Percentiles rank a stretch among this genome's conserved stretches.
These are phyloP conservation scores for Cyclotella atomus DNA, from an alignment of 108 stramenopile genomes.

Conservation along the genomic window DNA sequence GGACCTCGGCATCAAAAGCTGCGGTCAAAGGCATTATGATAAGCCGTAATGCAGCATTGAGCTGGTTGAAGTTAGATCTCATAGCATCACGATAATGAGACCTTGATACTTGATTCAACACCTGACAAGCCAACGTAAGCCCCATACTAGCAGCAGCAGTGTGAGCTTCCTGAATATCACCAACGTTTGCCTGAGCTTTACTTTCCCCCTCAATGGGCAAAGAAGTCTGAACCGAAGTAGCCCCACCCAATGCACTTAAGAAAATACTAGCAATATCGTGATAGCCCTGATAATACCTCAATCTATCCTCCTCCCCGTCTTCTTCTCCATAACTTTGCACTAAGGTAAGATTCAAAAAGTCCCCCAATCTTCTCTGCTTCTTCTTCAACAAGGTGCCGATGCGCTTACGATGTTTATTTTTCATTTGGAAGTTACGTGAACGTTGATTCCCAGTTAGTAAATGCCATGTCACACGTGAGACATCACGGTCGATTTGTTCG, in stretches of 20 bases:
- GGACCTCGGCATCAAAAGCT: slow-evolving; percentile 66
- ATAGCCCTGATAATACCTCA: slow-evolving; percentile 89
- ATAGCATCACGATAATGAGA: slow-evolving; percentile 77
- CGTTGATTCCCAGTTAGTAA: slow-evolving; percentile 76
- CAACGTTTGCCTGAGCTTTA: background rate
- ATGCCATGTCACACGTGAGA: slow-evolving; percentile 86
- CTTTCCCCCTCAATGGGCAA: background rate
- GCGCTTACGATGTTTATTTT: slow-evolving; percentile 57
- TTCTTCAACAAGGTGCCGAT: slow-evolving; percentile 54
- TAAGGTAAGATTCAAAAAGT: slow-evolving; percentile 76
- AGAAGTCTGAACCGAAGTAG: slow-evolving; percentile 6
- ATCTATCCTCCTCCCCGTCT: slow-evolving; percentile 19
- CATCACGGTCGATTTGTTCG: slow-evolving; percentile 78
- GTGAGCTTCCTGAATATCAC: slow-evolving; percentile 11
- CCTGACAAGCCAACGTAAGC: slow-evolving; percentile 67
- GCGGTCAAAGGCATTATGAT: slow-evolving; percentile 72
- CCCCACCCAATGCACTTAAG: slow-evolving; percentile 69
- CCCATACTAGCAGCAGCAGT: slow-evolving; percentile 53
- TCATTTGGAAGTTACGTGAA: slow-evolving; percentile 59
- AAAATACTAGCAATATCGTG: slow-evolving; percentile 88
- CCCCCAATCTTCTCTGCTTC: slow-evolving; percentile 79
- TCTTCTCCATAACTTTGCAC: slow-evolving; percentile 51
- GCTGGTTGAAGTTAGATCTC: slow-evolving; percentile 54
- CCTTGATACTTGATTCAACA: slow-evolving; percentile 63
- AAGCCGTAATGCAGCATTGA: slow-evolving; percentile 69